Evolutionary conservation across 1,284 basidiomycete genomes (phyloP), one percentile per base, ranked within the genome.

Genomic region (Laetiporus sulphureus): DNA sequence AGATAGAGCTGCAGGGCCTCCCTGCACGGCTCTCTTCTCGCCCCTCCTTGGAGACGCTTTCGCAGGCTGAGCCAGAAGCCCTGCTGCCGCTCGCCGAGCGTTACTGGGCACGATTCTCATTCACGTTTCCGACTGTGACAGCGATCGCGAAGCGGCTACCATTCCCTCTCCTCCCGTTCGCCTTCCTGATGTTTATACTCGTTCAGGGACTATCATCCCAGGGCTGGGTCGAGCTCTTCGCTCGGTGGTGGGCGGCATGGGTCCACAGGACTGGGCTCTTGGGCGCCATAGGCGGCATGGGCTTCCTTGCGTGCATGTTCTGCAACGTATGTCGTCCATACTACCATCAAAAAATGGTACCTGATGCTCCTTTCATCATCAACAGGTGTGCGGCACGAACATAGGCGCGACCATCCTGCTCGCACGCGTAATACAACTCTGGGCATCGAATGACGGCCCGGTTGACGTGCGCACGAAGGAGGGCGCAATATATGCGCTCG

Each of bases 351-450:
- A n/a, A n/a, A n/a, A n/a, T n/a, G n/a, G n/a, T n/a, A n/a, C n/a
- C n/a, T n/a, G n/a, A n/a, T n/a, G n/a, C n/a, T n/a, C n/a, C n/a
- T n/a, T n/a, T n/a, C n/a, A n/a, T n/a, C n/a, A n/a, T 41, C 18
- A 32, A 38, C 49, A 71, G 75, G 59, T 93, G 36, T 81, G 88
- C 18, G 93, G 93, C 0, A 97, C 94, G 8, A 97, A 97, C 61
- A 97, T 98, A 43, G 95, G 94, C 31, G 89, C 91, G 2, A 97
- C 94, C 0, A 95, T 99, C 57, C 72, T 99, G 21, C 76, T 97
- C 18, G 78, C 81, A 32, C 71, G 81, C 32, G 71, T 82, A 25
- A 58, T 80, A 5, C 71, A 71, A 47, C 56, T 61, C 24, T 70
- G 66, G 66, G 44, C 58, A 11, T 35, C 50, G 5, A 32, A 47